A percentile compares a stretch with the other conserved stretches of the same genome.
These are phyloP conservation scores for Cercospora canescens DNA, from an alignment of 2,329 filamentous ascomycete species.

Conservation along the genomic window DNA sequence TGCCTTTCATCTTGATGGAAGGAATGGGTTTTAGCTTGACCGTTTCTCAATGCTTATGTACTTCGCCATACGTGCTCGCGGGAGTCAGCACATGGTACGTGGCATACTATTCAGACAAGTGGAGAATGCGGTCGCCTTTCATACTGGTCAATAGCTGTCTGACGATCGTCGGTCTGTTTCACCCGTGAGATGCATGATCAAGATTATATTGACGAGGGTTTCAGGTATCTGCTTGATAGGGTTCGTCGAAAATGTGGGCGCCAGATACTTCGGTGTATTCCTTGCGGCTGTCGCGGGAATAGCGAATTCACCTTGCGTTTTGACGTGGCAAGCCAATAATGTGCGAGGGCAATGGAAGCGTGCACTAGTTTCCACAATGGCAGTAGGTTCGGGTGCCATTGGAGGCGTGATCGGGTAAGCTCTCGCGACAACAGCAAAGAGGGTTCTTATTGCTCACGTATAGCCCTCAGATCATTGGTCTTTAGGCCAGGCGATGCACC, in stretches of 20 bases:
- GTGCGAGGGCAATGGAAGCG: constrained; percentile 55
- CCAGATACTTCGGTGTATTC: constrained; percentile 34
- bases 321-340: constrained; percentile 44
- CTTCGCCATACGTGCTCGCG: constrained; percentile 44
- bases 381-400: constrained; percentile 39
- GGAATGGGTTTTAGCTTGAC: constrained; percentile 43
- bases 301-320: constrained; percentile 22
- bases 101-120: constrained; percentile 30
- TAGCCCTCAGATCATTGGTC: constrained; percentile 11
- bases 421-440: background rate
- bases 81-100: constrained; percentile 24
- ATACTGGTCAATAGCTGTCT: constrained; percentile 23
- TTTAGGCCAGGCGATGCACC: constrained; percentile 23
- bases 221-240: constrained; percentile 24
- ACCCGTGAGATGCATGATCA: background rate
- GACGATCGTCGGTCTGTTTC: constrained; percentile 55
- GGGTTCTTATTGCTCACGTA: background rate
- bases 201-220: constrained; percentile 46
- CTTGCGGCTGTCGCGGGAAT: constrained; percentile 27
- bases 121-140: constrained; percentile 28
- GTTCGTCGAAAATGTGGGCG: constrained; percentile 28
- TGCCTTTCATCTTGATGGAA: constrained; percentile 16
- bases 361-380: constrained; percentile 30
- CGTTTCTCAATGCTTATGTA: constrained; percentile 46
- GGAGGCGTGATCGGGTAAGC: constrained; percentile 60